phyloP scores from a whole-genome alignment of 1,139 yeast species.

The Taphrina flavorubra region DNA sequence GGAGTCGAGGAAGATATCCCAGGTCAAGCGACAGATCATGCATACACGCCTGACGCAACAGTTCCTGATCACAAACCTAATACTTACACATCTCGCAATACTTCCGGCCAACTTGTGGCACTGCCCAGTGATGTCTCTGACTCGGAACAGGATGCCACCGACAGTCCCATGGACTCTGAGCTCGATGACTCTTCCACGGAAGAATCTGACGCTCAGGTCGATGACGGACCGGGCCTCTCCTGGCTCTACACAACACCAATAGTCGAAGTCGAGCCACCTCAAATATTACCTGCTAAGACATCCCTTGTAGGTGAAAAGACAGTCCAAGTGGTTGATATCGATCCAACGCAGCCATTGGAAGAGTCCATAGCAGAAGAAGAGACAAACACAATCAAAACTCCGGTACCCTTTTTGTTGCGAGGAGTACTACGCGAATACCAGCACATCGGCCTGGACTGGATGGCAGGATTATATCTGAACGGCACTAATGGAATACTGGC shows the following conservation, averaged over 20 bases:
- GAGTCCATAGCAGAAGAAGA: background rate
- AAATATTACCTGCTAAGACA: too few species aligned
- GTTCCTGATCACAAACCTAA: background rate
- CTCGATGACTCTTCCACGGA: constrained; percentile 44
- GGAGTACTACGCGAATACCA: constrained; percentile 91
- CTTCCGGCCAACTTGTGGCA: background rate
- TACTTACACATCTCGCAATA: background rate
- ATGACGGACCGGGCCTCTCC: constrained; percentile 36
- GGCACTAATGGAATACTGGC: constrained; percentile 96
- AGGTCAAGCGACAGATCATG: too few species aligned
- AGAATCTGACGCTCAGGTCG: constrained; percentile 48
- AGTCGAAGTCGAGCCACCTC: too few species aligned
- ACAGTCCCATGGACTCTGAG: constrained; percentile 41
- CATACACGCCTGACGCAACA: background rate
- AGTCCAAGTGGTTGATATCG: background rate
- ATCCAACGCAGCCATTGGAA: background rate
- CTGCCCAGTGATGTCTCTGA: constrained; percentile 4
- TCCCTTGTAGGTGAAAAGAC: background rate
- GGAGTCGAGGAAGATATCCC: background rate
- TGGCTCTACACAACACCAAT: constrained; percentile 33
- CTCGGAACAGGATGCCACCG: constrained; percentile 6
- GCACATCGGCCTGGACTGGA: constrained; percentile 95
- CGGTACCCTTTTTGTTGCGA: constrained; percentile 60
- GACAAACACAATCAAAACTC: constrained; percentile 46
- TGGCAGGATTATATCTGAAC: constrained; percentile 89